Evolutionary conservation across 2,329 filamentous ascomycete species (phyloP), one percentile per base, ranked within the genome.

Genomic region (Colletotrichum filicis): DNA sequence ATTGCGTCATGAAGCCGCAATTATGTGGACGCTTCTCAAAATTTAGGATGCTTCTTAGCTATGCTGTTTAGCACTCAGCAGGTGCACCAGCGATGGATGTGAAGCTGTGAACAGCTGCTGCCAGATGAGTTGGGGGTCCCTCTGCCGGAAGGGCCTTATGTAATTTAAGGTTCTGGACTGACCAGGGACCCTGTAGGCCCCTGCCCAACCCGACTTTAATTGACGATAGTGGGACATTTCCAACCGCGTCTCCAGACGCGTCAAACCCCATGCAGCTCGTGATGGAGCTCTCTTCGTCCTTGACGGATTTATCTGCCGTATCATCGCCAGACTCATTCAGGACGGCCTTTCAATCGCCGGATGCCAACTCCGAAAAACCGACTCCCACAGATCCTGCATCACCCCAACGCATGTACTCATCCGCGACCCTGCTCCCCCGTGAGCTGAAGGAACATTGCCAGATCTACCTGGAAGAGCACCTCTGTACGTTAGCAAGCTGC

Each of bases 391-490:
- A 53, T 14, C 60, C 56, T 2, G 11, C 49, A 24, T 22, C 49
- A 22, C 19, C 4, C 52, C 46, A 11, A 24, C 32, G 16, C 24
- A 57, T 57, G 49, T 72, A 68, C 53, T 32, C 59, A 14, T 24
- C n/a, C 22, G 86, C 87, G 7, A 86, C 84, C 74, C 81, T 83
- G 55, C 82, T 95, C 14, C 90, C 92, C 1, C 89, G 87, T 71
- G 91, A 93, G 77, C 82, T 95, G 22, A 89, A 87, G 68, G 85
- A 90, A 71, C 91, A 94, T 77, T 91, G 90, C 76, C 89, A 90
- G 70, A 92, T 94, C 57, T 93, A 93, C 79, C 85, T 96, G 0
- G 94, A 96, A 81, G 94, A 96, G 81, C 87, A 91, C 70, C 88
- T 95, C 32, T 93, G 91, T 92, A 84, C 68, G 86, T 80, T 68